A percentile compares a stretch with the other conserved stretches of the same genome.
Evolutionary conservation across 148 eudicot genomes (phyloP).

Genomic region (Spergularia bocconei): DNA sequence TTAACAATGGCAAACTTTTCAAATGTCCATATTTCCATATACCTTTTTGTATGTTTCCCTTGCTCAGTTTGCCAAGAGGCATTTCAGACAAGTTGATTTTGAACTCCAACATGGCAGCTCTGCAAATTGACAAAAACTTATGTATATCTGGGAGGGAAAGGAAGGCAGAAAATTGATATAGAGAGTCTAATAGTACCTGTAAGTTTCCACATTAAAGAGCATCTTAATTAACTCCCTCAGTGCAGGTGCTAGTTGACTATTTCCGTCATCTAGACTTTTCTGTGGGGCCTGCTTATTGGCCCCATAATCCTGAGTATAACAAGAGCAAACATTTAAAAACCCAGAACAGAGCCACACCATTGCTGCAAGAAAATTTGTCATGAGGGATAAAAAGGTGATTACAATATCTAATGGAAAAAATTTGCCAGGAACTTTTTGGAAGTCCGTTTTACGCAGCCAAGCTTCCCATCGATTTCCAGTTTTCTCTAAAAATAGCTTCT

Average conservation of each 20-base stretch:
- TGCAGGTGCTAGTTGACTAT: constrained; percentile 67
- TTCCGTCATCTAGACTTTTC: constrained; percentile 48
- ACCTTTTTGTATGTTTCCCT: constrained; percentile 92
- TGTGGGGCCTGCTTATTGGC: constrained; percentile 63
- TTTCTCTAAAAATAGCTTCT: constrained; percentile 81
- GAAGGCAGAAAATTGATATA: constrained; percentile 8
- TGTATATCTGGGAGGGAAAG: not conserved
- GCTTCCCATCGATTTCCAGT: constrained; percentile 97
- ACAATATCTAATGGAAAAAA: constrained; percentile 95
- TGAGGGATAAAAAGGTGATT: constrained; percentile 23
- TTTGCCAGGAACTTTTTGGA: constrained; percentile 83
- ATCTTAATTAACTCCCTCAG: constrained; percentile 84
- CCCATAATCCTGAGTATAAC: constrained; percentile 81
- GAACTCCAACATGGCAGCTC: constrained; percentile 99
- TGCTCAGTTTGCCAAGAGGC: constrained; percentile 98
- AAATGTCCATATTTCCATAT: constrained; percentile 6
- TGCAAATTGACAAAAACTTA: constrained; percentile 32
- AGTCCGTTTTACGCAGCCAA: constrained; percentile 62
- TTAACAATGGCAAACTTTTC: not conserved
- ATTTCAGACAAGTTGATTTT: constrained; percentile 95
- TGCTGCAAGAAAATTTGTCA: not conserved
- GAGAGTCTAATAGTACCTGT: constrained; percentile 48
- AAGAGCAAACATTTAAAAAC: constrained; percentile 1
- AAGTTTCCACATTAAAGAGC: constrained; percentile 95
- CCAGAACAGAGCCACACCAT: constrained; percentile 2